Conservation (phyloP, 371 early-diverging fungal genomes). For the Mucor saturninus region DNA sequence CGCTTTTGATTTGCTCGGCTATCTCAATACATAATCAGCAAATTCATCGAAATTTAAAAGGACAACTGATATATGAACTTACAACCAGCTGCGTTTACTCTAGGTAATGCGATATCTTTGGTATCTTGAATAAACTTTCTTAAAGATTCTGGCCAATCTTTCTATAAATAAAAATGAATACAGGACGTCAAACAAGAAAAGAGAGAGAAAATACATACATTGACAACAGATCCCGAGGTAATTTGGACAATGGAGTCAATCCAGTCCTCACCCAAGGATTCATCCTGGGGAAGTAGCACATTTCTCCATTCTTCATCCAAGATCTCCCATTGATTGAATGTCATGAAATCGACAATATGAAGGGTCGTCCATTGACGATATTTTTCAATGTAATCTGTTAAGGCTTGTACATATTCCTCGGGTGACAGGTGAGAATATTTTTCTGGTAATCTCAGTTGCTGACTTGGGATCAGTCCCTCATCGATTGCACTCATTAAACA, state of each 20-base stretch:
- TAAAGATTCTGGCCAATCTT: conserved; percentile 29
- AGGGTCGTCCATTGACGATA: conserved; percentile 39
- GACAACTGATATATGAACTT: neutral
- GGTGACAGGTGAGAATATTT: conserved; percentile 23
- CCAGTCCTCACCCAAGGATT: conserved; percentile 11
- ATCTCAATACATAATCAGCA: neutral
- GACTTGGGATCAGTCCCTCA: conserved; percentile 8
- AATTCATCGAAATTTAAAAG: neutral
- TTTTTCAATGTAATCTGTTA: conserved; percentile 27
- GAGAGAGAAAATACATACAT: conserved; percentile 13
- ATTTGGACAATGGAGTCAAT: conserved; percentile 27
- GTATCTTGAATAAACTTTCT: conserved; percentile 23
- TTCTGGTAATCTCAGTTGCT: conserved; percentile 10
- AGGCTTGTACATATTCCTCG: conserved; percentile 32
- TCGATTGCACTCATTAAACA: conserved; percentile 2
- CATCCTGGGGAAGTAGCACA: conserved; percentile 16
- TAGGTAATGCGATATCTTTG: conserved; percentile 28
- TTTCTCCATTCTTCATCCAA: conserved; percentile 48
- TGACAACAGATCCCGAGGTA: conserved; percentile 20
- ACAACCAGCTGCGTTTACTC: conserved; percentile 23
- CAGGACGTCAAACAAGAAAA: neutral
- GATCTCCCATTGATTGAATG: conserved; percentile 41
- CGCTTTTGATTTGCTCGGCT: conserved; percentile 16
- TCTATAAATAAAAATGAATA: conserved; percentile 16
- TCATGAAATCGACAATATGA: conserved; percentile 57